These are phyloP conservation scores for Gynandropsis gynandra DNA, from an alignment of 345 rosid genomes.

Conservation along the genomic window DNA sequence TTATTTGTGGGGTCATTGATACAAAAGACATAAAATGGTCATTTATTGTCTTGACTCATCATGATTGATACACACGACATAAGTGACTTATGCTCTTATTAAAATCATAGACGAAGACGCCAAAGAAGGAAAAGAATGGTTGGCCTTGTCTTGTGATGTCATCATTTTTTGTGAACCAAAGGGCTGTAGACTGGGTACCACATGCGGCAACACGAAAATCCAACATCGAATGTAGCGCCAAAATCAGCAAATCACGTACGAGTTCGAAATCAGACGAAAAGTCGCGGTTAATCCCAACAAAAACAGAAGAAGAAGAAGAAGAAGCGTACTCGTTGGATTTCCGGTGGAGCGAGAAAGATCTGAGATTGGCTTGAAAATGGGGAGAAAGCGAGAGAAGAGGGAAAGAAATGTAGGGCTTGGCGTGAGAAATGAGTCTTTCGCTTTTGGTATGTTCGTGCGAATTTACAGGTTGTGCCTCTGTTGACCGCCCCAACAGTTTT, in stretches of 20 bases:
- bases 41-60: too few relatives aligned
- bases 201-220: background rate
- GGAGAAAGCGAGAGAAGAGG: slow-evolving; percentile 1
- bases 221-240: background rate
- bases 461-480: slow-evolving; percentile 16
- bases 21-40: too few relatives aligned
- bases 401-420: slow-evolving; percentile 1
- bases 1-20: too few relatives aligned
- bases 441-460: too few relatives aligned
- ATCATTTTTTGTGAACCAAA: too few relatives aligned
- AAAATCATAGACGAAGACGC: too few relatives aligned
- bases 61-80: too few relatives aligned
- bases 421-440: slow-evolving; percentile 15
- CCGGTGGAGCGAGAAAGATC: background rate
- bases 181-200: too few relatives aligned
- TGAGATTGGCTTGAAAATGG: slow-evolving; percentile 5
- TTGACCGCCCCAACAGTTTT: background rate
- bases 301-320: slow-evolving; percentile 1
- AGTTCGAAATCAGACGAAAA: background rate
- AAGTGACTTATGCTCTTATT: too few relatives aligned
- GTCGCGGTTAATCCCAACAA: background rate
- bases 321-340: slow-evolving; percentile 12
- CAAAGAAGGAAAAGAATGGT: too few relatives aligned
- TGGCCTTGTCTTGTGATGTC: too few relatives aligned
- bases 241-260: slow-evolving; percentile 1